phyloP scores from a whole-genome alignment of 108 stramenopile genomes.

The Heterococcus sp. region DNA sequence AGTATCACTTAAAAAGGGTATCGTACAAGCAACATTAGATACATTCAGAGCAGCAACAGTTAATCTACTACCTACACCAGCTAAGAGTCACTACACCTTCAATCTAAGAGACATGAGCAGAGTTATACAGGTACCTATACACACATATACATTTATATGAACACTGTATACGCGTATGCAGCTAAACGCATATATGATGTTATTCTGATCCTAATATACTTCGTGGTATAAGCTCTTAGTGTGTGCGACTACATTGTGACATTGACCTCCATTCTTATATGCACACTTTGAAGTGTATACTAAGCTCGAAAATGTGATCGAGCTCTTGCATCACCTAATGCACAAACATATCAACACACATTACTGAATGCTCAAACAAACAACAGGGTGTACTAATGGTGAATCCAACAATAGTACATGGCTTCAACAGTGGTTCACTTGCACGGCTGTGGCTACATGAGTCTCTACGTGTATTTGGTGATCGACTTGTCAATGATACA shows the following conservation, averaged over 20 bases:
- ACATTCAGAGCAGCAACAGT: slow-evolving; percentile 55
- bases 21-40: slow-evolving; percentile 62
- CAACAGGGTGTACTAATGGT: slow-evolving; percentile 61
- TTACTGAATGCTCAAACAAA: no score
- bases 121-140: slow-evolving; percentile 52
- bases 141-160: background rate
- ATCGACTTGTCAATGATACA: slow-evolving; percentile 60
- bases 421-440: slow-evolving; percentile 39
- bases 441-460: slow-evolving; percentile 66
- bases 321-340: background rate
- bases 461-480: slow-evolving; percentile 63
- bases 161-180: no score
- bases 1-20: slow-evolving; percentile 1
- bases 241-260: no score
- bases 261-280: no score
- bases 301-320: background rate
- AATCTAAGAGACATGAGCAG: slow-evolving; percentile 67
- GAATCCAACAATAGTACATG: slow-evolving; percentile 31
- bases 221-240: no score
- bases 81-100: slow-evolving; percentile 70
- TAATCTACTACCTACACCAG: slow-evolving; percentile 61
- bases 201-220: no score
- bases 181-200: no score
- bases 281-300: background rate
- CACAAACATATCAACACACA: background rate